Conservation (phyloP, 2,329 filamentous ascomycete genomes). For the Lecanicillium sp. region DNA sequence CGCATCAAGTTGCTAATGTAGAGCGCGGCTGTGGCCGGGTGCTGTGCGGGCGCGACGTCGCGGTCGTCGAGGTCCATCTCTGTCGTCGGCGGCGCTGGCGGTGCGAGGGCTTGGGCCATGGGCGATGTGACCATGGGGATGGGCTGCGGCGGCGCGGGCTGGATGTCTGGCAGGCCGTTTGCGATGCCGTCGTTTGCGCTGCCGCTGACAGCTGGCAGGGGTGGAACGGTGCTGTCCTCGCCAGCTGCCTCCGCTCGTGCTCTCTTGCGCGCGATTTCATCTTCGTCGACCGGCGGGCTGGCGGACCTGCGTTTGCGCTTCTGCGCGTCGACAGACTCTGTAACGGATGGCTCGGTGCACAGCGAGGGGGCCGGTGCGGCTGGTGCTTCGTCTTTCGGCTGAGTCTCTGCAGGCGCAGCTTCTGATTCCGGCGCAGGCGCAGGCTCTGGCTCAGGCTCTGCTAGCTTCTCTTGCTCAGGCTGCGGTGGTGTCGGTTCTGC, state of each 20-base stretch:
- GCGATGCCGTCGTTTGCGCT: slow-evolving; percentile 1
- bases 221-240: slow-evolving; percentile 6
- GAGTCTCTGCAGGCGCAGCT: slow-evolving; percentile 9
- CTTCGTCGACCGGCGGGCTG: slow-evolving; percentile 48
- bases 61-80: slow-evolving; percentile 23
- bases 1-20: slow-evolving; percentile 91
- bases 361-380: slow-evolving; percentile 5
- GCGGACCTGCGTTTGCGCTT: slow-evolving; percentile 62
- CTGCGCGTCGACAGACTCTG: slow-evolving; percentile 39
- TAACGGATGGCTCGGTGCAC: slow-evolving; percentile 11
- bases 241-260: slow-evolving; percentile 30
- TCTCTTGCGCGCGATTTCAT: slow-evolving; percentile 49
- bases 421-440: slow-evolving; percentile 10
- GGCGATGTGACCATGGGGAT: neutral
- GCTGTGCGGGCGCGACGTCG: slow-evolving; percentile 49
- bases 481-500: neutral
- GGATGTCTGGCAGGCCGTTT: neutral
- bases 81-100: slow-evolving; percentile 7
- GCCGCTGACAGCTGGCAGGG: slow-evolving; percentile 4
- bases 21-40: slow-evolving; percentile 66
- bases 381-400: slow-evolving; percentile 8
- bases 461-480: neutral
- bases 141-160: too few species aligned
- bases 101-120: neutral
- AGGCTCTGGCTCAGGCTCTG: slow-evolving; percentile 5